phyloP scores from a whole-genome alignment of 2,329 filamentous ascomycete species.

The Hypoxylon sp. region DNA sequence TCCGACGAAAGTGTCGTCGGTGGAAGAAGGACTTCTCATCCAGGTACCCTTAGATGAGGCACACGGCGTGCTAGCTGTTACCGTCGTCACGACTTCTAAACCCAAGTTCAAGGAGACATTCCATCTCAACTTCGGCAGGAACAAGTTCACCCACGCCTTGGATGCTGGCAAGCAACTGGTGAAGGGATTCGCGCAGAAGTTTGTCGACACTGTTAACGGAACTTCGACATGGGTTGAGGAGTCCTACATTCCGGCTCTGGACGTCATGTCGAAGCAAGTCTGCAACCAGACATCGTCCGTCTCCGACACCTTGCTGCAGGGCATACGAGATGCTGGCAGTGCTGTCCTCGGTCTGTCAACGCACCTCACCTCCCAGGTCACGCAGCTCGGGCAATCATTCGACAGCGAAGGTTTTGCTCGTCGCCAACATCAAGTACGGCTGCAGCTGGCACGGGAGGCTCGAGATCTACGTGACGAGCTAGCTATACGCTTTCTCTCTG shows the following conservation, averaged over 20 bases:
- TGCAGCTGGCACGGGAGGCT: slow-evolving; percentile 46
- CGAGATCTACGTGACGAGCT: slow-evolving; percentile 51
- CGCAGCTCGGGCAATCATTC: slow-evolving; percentile 40
- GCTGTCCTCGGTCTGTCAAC: slow-evolving; percentile 32
- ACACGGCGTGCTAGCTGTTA: slow-evolving; percentile 64
- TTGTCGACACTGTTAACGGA: slow-evolving; percentile 52
- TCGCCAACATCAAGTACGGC: slow-evolving; percentile 43
- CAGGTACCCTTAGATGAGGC: slow-evolving; percentile 63
- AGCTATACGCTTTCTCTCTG: slow-evolving; percentile 56
- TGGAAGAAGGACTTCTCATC: slow-evolving; percentile 61
- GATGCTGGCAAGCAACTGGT: slow-evolving; percentile 54
- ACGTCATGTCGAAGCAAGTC: slow-evolving; percentile 45
- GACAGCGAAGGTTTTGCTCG: slow-evolving; percentile 35
- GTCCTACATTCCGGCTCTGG: slow-evolving; percentile 44
- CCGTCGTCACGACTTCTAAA: slow-evolving; percentile 64
- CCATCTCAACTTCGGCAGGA: slow-evolving; percentile 65
- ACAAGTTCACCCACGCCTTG: slow-evolving; percentile 54
- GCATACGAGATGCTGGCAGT: slow-evolving; percentile 39
- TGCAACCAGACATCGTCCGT: slow-evolving; percentile 43
- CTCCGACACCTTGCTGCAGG: slow-evolving; percentile 43
- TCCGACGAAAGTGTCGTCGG: slow-evolving; percentile 56
- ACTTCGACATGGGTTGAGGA: slow-evolving; percentile 47
- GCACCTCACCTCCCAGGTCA: slow-evolving; percentile 34
- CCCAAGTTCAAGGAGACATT: slow-evolving; percentile 69
- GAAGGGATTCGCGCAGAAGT: slow-evolving; percentile 51